phyloP scores from a whole-genome alignment of 2,329 filamentous ascomycete genomes.

The Raffaelea deltoideospora region DNA sequence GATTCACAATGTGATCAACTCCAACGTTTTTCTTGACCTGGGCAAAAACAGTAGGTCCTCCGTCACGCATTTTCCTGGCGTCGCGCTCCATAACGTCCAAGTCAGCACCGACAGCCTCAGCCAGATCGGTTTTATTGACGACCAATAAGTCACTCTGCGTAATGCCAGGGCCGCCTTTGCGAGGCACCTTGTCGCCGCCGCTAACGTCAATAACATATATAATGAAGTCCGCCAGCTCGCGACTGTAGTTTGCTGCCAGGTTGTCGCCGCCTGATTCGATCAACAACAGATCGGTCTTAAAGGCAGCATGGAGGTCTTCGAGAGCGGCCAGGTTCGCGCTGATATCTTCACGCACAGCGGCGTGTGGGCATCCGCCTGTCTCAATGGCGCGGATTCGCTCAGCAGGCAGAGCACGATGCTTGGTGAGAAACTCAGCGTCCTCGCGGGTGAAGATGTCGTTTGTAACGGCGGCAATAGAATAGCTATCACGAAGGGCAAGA shows the following conservation, averaged over 20 bases:
- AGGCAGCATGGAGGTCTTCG: constrained; percentile 71
- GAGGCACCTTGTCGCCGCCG: constrained; percentile 89
- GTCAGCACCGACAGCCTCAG: constrained; percentile 80
- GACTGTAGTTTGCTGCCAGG: constrained; percentile 87
- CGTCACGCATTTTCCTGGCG: constrained; percentile 85
- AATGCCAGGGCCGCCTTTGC: constrained; percentile 93
- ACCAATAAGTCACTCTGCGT: constrained; percentile 88
- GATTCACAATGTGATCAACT: constrained; percentile 70
- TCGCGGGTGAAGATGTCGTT: constrained; percentile 99
- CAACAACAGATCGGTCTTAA: constrained; percentile 70
- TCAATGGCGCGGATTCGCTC: constrained; percentile 87
- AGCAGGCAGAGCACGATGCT: constrained; percentile 67
- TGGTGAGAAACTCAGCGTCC: constrained; percentile 93
- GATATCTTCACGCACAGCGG: constrained; percentile 94
- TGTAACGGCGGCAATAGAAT: constrained; percentile 86
- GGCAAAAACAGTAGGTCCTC: constrained; percentile 87
- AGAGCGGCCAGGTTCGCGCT: constrained; percentile 83
- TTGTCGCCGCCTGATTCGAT: constrained; percentile 97
- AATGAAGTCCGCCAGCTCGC: constrained; percentile 93
- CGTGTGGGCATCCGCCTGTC: constrained; percentile 93
- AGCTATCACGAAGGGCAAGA: constrained; percentile 61
- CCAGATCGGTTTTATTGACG: constrained; percentile 95
- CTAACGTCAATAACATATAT: constrained; percentile 97
- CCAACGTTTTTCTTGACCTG: constrained; percentile 89
- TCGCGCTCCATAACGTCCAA: constrained; percentile 88